These are phyloP conservation scores for Westerdykella aurantiaca DNA, from an alignment of 2,329 filamentous ascomycete genomes.

Conservation along the genomic window DNA sequence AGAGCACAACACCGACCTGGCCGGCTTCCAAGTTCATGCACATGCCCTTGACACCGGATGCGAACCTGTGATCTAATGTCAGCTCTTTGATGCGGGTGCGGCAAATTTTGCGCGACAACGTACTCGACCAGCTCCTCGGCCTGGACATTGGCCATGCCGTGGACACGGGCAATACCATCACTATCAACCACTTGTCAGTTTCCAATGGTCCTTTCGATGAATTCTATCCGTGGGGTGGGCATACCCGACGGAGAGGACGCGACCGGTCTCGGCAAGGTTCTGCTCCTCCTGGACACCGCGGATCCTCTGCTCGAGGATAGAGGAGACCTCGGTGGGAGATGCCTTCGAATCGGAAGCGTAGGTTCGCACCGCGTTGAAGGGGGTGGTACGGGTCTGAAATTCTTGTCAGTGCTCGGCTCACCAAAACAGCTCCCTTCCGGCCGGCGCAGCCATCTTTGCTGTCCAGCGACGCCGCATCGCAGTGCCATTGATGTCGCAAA, in stretches of 20 bases:
- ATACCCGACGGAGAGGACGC: slow-evolving; percentile 98
- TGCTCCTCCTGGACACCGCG: slow-evolving; percentile 97
- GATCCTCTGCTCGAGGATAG: slow-evolving; percentile 98
- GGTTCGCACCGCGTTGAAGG: slow-evolving; percentile 71
- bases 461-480: slow-evolving; percentile 34
- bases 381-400: slow-evolving; percentile 79
- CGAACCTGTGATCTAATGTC: slow-evolving; percentile 62
- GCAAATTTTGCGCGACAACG: slow-evolving; percentile 40
- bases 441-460: slow-evolving; percentile 38
- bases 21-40: slow-evolving; percentile 99
- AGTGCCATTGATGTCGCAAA: slow-evolving; percentile 6
- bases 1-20: slow-evolving; percentile 99
- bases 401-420: slow-evolving; percentile 41
- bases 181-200: slow-evolving; percentile 49
- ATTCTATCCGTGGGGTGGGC: slow-evolving; percentile 43
- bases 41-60: slow-evolving; percentile 99
- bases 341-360: slow-evolving; percentile 95
- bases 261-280: slow-evolving; percentile 94
- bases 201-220: slow-evolving; percentile 15
- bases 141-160: slow-evolving; percentile 99
- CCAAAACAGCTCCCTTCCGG: slow-evolving; percentile 27
- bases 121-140: slow-evolving; percentile 99
- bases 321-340: slow-evolving; percentile 94
- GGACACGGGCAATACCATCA: slow-evolving; percentile 99
- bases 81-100: slow-evolving; percentile 21